Evolutionary conservation across 2,329 filamentous ascomycete species (phyloP), one percentile per base, ranked within the genome.

Genomic region (Volutella citrinella): DNA sequence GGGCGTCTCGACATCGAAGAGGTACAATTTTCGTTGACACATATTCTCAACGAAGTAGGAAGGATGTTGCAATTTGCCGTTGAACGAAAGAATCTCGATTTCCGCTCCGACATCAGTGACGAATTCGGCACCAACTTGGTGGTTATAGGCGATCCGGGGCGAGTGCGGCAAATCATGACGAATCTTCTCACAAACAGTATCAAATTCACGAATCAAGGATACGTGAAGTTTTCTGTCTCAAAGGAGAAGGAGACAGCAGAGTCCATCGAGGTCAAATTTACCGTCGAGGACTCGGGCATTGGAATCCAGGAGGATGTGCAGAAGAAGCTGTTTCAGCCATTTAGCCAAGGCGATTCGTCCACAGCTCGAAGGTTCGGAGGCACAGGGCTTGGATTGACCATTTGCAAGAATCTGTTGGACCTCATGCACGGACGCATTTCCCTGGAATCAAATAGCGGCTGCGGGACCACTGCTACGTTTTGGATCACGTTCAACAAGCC

Each of bases 1-100:
- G 85, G 86, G 4, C 72, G 82, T 7, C 63, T 90, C 14, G 84
- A 89, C 43, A 82, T 90, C 24, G 85, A 89, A 59, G 83, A 89
- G 49, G 84, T 89, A 1, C 84, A 87, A 42, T 91, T 90, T 49
- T 87, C 82, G 18, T 66, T 89, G 3, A 81, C 80, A 0, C 70
- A 87, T 2, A 78, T 88, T 10, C 76, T 90, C 7, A 74, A 81
- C 28, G 88, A 94, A 54, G 86, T 93, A 14, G 84, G 80, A 32
- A 88, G 89, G 56, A 93, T 94, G 87, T 76, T 94, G 47, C 80
- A 84, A 25, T 94, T 94, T 49, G 87, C 86, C 2, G 88, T 90
- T 2, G 78, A 85, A 49, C 77, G 86, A 19, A 87, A 94, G 54
- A 84, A 85, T 25, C 68, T 95, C 5, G 78, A 78, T 8, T 90